phyloP scores from a whole-genome alignment of 2,329 filamentous ascomycete species.

The Scedosporium boydii region DNA sequence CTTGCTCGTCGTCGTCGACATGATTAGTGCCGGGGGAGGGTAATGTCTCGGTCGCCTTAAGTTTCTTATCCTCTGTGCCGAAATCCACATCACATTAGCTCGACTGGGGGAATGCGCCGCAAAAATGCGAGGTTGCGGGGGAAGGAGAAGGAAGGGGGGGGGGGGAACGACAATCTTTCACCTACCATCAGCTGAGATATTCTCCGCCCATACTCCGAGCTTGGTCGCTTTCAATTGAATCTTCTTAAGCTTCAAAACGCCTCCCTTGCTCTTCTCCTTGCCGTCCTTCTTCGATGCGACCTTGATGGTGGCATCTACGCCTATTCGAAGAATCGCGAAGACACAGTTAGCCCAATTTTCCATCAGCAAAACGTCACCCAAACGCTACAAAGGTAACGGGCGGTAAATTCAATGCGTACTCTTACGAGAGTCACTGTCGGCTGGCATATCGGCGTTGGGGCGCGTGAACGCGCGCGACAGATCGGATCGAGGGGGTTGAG shows the following conservation, averaged over 20 bases:
- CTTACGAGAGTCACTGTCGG: slow-evolving; percentile 6
- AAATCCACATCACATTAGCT: too few species aligned
- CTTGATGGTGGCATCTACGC: slow-evolving; percentile 53
- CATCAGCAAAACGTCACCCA: too few species aligned
- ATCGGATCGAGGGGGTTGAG: not conserved
- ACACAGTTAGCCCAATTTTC: not conserved
- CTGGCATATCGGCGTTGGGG: not conserved
- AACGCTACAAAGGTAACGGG: not conserved
- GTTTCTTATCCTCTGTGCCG: slow-evolving; percentile 29
- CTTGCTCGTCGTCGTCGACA: slow-evolving; percentile 65
- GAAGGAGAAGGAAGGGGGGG: not conserved
- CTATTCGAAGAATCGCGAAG: slow-evolving; percentile 18
- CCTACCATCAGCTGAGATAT: slow-evolving; percentile 2
- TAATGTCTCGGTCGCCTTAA: slow-evolving; percentile 30
- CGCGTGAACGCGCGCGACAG: not conserved
- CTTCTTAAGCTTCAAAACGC: slow-evolving; percentile 54
- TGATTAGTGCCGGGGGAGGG: slow-evolving; percentile 52
- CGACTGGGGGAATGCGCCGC: not conserved
- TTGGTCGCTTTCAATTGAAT: slow-evolving; percentile 51
- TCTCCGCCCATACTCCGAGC: slow-evolving; percentile 62
- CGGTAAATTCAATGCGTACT: not conserved
- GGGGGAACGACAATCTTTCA: not conserved
- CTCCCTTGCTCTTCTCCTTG: slow-evolving; percentile 39
- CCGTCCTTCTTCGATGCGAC: slow-evolving; percentile 47
- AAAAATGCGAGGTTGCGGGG: not conserved